Percentiles rank a stretch among this genome's conserved stretches.
Evolutionary conservation across 2,329 filamentous ascomycete species (phyloP).

Genomic region (Fusarium nelsonii): DNA sequence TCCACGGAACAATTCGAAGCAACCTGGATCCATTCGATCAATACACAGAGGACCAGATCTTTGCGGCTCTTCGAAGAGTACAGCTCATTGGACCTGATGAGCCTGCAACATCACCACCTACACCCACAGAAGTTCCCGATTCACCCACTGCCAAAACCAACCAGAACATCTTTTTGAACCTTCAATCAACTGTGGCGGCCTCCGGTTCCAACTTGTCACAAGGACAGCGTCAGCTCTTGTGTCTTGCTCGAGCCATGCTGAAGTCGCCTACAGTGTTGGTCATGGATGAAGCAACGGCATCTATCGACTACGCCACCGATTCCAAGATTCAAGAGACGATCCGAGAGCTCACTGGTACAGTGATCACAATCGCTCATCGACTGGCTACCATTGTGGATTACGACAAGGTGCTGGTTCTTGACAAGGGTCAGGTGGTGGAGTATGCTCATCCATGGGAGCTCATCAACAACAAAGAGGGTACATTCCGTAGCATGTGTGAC

Average conservation of each 20-base stretch:
- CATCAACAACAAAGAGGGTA: conserved; percentile 75
- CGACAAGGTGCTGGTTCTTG: conserved; percentile 94
- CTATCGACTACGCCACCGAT: conserved; percentile 96
- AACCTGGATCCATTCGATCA: conserved; percentile 93
- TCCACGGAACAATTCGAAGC: conserved; percentile 89
- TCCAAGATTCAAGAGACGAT: conserved; percentile 97
- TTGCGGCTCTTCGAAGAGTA: conserved; percentile 85
- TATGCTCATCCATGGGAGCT: conserved; percentile 91
- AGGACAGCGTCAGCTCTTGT: conserved; percentile 94
- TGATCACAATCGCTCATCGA: conserved; percentile 95
- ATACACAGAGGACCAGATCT: conserved; percentile 92
- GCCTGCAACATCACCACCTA: conserved; percentile 50
- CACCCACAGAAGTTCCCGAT: conserved; percentile 43
- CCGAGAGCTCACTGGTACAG: conserved; percentile 91
- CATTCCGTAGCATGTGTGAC: conserved; percentile 74
- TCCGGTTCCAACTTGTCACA: conserved; percentile 96
- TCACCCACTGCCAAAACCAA: conserved; percentile 71
- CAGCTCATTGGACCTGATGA: conserved; percentile 81
- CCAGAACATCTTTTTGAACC: conserved; percentile 93
- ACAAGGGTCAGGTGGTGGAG: conserved; percentile 88
- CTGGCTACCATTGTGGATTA: conserved; percentile 98
- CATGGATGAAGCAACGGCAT: conserved; percentile 99
- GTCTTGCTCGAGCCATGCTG: conserved; percentile 90
- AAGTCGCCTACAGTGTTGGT: conserved; percentile 94
- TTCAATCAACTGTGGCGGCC: conserved; percentile 85